These are phyloP conservation scores for Chernovozyma sophiae-reginae DNA, from an alignment of 1,139 yeast species.

Conservation along the genomic window DNA sequence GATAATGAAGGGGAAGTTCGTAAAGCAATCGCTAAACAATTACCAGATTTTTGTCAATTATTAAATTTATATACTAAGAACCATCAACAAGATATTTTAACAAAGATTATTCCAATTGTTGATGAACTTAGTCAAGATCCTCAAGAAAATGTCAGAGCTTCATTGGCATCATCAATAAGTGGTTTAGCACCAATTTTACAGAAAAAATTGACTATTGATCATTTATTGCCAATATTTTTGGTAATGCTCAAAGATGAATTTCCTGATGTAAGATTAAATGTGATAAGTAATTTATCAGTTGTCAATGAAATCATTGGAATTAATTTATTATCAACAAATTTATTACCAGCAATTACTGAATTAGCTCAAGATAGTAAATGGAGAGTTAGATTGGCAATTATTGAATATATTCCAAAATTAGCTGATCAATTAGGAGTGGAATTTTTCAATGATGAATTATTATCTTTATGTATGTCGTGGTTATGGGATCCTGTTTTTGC, in stretches of 20 bases:
- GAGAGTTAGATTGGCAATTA: conserved; percentile 96
- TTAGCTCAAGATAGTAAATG: conserved; percentile 95
- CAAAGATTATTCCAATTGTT: conserved; percentile 77
- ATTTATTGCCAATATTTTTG: conserved; percentile 81
- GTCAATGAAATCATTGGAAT: conserved; percentile 95
- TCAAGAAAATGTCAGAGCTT: conserved; percentile 88
- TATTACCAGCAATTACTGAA: conserved; percentile 94
- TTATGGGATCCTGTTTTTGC: conserved; percentile 97
- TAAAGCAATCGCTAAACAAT: conserved; percentile 88
- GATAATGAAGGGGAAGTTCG: conserved; percentile 97
- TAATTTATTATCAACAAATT: conserved; percentile 75
- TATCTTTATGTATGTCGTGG: conserved; percentile 92
- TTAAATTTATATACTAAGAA: conserved; percentile 41
- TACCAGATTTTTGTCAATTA: conserved; percentile 71
- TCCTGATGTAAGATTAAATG: conserved; percentile 93
- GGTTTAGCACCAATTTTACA: conserved; percentile 84
- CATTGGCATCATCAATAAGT: conserved; percentile 85
- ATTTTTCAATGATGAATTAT: conserved; percentile 88
- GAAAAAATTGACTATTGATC: conserved; percentile 77
- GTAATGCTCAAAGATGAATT: conserved; percentile 95
- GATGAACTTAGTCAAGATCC: conserved; percentile 85
- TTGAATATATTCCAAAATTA: conserved; percentile 90
- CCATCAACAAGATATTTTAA: conserved; percentile 39
- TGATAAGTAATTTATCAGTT: conserved; percentile 84
- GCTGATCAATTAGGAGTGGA: conserved; percentile 96